Evolutionary conservation across 495 filamentous ascomycete species (phyloP).

Genomic region (Penicillium robsamsonii): DNA sequence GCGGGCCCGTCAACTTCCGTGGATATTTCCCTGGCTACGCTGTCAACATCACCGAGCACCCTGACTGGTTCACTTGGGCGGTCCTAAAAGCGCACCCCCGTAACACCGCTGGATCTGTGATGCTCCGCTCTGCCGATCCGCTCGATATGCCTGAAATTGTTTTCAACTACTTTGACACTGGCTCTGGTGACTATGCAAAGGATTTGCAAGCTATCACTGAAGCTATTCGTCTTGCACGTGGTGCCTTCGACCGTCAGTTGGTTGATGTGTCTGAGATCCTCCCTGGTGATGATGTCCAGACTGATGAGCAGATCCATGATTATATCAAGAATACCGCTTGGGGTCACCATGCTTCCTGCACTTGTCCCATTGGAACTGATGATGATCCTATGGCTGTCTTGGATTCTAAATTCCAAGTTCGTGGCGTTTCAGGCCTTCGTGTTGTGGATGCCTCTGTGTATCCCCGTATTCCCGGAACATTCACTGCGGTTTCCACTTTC

Average conservation of each 20-base stretch:
- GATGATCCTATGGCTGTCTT: conserved; percentile 58
- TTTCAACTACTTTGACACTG: conserved; percentile 55
- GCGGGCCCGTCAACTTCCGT: conserved; percentile 51
- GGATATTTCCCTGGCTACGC: conserved; percentile 40
- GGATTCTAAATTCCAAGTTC: conserved; percentile 56
- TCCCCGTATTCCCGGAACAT: conserved; percentile 58
- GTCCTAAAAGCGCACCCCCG: conserved; percentile 54
- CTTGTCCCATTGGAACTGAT: conserved; percentile 55
- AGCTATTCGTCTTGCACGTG: conserved; percentile 43
- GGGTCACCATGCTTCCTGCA: conserved; percentile 62
- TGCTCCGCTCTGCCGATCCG: conserved; percentile 49
- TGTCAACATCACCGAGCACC: conserved; percentile 24
- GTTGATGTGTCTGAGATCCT: conserved; percentile 40
- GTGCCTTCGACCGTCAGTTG: conserved; percentile 33
- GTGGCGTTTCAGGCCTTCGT: conserved; percentile 51
- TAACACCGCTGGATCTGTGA: conserved; percentile 52
- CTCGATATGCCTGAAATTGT: conserved; percentile 54
- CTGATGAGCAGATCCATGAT: conserved; percentile 43
- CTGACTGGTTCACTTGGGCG: conserved; percentile 48
- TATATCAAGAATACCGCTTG: conserved; percentile 53
- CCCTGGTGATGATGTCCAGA: conserved; percentile 43
- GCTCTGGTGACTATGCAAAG: conserved; percentile 30
- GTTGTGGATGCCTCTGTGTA: conserved; percentile 63
- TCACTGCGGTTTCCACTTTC: conserved; percentile 56
- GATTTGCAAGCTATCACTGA: conserved; percentile 51